Conservation (phyloP, 2,329 filamentous ascomycete genomes). For the Cordyceps tenuipes region DNA sequence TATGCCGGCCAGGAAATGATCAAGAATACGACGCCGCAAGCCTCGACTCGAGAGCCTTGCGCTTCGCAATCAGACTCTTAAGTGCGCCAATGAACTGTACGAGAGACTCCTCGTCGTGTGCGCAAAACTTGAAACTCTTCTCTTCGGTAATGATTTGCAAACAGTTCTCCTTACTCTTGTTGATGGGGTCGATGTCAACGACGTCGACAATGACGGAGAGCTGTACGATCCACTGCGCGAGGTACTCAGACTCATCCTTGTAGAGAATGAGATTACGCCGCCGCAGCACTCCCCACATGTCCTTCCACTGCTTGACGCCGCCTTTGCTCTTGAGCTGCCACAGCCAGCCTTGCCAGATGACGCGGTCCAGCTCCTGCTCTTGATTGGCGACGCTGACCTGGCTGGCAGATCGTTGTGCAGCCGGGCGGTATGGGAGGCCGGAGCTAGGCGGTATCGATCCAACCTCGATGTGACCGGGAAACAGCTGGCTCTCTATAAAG, state of each 20-base stretch:
- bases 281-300: conserved; percentile 84
- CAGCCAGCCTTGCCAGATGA: conserved; percentile 91
- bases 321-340: conserved; percentile 75
- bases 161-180: conserved; percentile 75
- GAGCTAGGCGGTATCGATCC: conserved; percentile 9
- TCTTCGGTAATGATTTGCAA: conserved; percentile 92
- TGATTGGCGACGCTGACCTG: conserved; percentile 51
- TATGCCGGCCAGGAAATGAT: background rate
- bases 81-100: conserved; percentile 82
- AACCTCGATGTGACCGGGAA: conserved; percentile 16
- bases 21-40: conserved; percentile 23
- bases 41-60: conserved; percentile 53
- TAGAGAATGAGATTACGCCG: conserved; percentile 81
- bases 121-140: conserved; percentile 70
- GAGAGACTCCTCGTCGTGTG: conserved; percentile 71
- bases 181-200: conserved; percentile 84
- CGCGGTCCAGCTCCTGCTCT: conserved; percentile 68
- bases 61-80: conserved; percentile 73
- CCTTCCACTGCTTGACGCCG: conserved; percentile 88
- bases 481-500: conserved; percentile 42
- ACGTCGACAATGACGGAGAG: conserved; percentile 76
- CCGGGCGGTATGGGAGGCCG: conserved; percentile 7
- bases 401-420: conserved; percentile 46
- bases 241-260: conserved; percentile 88
- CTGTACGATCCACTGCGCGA: conserved; percentile 71